Conservation (phyloP, 306 rosid species). For the Vigna unguiculata region DNA sequence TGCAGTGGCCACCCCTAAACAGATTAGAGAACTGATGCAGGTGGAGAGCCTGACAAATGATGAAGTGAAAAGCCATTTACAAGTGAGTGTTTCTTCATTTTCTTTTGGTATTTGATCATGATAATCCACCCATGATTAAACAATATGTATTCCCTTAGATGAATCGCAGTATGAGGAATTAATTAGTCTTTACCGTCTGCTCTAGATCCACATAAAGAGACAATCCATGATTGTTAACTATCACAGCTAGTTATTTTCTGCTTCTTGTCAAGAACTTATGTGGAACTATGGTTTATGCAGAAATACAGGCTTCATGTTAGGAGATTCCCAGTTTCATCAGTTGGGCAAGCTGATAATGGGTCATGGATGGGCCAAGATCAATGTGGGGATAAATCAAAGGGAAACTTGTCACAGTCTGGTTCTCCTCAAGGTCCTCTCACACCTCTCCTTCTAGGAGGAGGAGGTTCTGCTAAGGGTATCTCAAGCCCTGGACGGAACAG, state of each 20-base stretch:
- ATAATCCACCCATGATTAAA: background rate
- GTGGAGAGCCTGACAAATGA: constrained; percentile 91
- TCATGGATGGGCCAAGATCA: constrained; percentile 57
- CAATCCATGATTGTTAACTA: background rate
- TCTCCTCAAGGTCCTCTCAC: constrained; percentile 80
- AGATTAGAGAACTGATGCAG: constrained; percentile 88
- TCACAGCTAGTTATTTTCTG: background rate
- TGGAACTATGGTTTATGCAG: constrained; percentile 51
- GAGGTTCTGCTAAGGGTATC: constrained; percentile 61
- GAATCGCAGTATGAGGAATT: background rate
- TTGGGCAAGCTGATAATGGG: constrained; percentile 44
- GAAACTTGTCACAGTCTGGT: constrained; percentile 55
- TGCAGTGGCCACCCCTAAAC: constrained; percentile 95
- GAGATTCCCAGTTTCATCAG: constrained; percentile 59
- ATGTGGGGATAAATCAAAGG: constrained; percentile 58
- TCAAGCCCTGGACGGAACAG: constrained; percentile 65
- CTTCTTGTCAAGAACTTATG: constrained; percentile 13
- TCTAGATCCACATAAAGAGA: background rate
- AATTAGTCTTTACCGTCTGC: background rate
- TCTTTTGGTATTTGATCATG: constrained; percentile 3
- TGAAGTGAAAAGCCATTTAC: constrained; percentile 97
- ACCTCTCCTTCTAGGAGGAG: constrained; percentile 47
- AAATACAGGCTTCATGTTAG: constrained; percentile 89
- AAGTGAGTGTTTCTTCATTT: constrained; percentile 51
- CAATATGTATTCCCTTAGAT: background rate